Percentiles rank a stretch among this genome's conserved stretches.
These are phyloP conservation scores for Eimeria brunetti DNA, from an alignment of 169 alveolate species.

Conservation along the genomic window DNA sequence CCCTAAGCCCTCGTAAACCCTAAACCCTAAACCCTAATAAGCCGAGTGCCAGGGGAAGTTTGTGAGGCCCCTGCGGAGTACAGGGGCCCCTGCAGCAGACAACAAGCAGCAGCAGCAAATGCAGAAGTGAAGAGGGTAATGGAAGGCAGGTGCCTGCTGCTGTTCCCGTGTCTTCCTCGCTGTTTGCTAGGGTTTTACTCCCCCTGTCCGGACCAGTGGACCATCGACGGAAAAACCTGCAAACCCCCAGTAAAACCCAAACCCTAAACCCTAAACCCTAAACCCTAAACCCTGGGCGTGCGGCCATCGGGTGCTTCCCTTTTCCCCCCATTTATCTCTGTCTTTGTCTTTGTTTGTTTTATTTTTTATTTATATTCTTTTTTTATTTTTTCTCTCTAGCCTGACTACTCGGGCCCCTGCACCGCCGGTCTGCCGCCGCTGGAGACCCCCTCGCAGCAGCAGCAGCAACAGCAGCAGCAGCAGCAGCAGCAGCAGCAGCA, in stretches of 20 bases:
- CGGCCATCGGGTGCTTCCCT: neutral
- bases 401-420: neutral
- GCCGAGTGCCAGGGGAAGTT: neutral
- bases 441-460: neutral
- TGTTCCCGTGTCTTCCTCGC: neutral
- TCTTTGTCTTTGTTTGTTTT: too few relatives aligned
- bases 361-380: neutral
- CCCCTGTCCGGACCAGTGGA: neutral
- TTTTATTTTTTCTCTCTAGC: neutral
- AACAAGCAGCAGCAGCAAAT: neutral
- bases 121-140: neutral
- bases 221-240: neutral
- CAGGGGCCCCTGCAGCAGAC: conserved; percentile 37
- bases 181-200: neutral
- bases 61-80: conserved; percentile 42
- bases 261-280: conserved; percentile 28
- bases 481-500: conserved; percentile 3
- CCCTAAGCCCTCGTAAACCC: too few relatives aligned
- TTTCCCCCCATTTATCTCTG: neutral
- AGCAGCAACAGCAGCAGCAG: neutral
- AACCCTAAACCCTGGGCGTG: neutral
- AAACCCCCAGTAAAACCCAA: conserved; percentile 7
- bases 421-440: neutral
- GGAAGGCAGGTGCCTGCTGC: neutral
- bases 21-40: neutral